Conservation (phyloP, 208 protist genomes). For the Porcisia deanei region DNA sequence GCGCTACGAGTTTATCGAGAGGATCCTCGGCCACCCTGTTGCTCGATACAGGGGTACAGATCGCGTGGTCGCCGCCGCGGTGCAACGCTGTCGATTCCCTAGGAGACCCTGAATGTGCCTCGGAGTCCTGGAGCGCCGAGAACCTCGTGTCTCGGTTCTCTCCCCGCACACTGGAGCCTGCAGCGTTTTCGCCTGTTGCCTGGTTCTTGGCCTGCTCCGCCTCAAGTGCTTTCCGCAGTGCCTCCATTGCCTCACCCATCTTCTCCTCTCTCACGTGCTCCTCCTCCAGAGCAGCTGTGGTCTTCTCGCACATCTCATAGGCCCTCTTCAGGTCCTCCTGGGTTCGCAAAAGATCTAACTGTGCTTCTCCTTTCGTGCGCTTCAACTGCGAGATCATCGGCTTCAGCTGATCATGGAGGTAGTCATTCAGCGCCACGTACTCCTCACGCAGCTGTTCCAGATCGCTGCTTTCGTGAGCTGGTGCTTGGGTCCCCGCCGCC, state of each 20-base stretch:
- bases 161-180: neutral
- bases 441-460: conserved; percentile 20
- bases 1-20: conserved; percentile 26
- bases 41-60: neutral
- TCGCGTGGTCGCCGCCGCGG: neutral
- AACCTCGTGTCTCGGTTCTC: neutral
- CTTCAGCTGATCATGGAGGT: conserved; percentile 36
- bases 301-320: conserved; percentile 28
- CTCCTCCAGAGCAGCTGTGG: conserved; percentile 30
- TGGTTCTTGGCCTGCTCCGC: conserved; percentile 24
- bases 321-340: conserved; percentile 29
- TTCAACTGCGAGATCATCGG: conserved; percentile 27
- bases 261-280: conserved; percentile 41
- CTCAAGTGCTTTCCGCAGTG: conserved; percentile 32
- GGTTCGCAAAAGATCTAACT: conserved; percentile 24
- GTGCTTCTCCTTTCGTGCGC: conserved; percentile 27
- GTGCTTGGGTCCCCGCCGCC: conserved; percentile 18
- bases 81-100: conserved; percentile 14
- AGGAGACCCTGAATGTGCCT: conserved; percentile 1
- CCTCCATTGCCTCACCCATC: conserved; percentile 43
- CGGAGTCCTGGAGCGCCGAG: conserved; percentile 4
- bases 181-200: neutral
- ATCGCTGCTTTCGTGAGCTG: neutral
- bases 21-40: neutral
- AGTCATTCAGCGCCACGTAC: conserved; percentile 30